Base-by-base conservation (phyloP, 2,329 filamentous ascomycete species). In the Cladophialophora yegresii region DNA sequence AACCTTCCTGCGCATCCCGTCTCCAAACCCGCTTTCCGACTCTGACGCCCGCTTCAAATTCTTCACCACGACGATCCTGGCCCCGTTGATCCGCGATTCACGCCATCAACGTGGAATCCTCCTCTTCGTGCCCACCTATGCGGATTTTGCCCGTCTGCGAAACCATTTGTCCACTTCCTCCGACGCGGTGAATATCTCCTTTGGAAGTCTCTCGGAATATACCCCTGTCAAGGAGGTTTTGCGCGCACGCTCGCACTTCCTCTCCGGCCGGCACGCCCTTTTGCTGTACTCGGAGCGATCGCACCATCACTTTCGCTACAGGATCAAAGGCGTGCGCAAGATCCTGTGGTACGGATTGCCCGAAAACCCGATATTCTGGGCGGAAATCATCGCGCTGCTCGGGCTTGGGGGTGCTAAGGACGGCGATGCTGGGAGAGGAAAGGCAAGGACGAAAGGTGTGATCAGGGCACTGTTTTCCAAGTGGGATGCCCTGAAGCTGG, bases 231-330 rank as follows among this genome's bases (percentile, higher is more conserved):
- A 87, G 7, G 92, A 96, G 69, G 89, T 92, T 32, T 89, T 91
- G 49, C 87, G 93, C 45, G 92, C 93, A 8, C 84, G 93, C 26
- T 93, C 90, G 12, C 91, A 97, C 75, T 98, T 99, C 77, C 80
- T 92, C 69, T 89, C 82, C 45, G 95, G 93, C 4, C 84, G 92
- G 16, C 90, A 97, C 74, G 87, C 87, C 22, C 84, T 98, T 20
- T 78, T 99, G 45, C 81, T 99, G 16, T 99, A 98, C 78, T 96
- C 93, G 1, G 93, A 96, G 76, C 88, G 95, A 64, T 91, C 93
- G n/a, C 95, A 99, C 77, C 95, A 99, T 77, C 98, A 98, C 82
- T 87, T 92, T 56, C 85, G 95, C n/a, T 92, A 95, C 74, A 85
- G 86, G 70, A 83, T 99, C 60, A 85, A 87, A 40, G 95, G 95